Evolutionary conservation across 768 basidiomycete genomes (phyloP).

Genomic region (Pleurotus cornucopiae): DNA sequence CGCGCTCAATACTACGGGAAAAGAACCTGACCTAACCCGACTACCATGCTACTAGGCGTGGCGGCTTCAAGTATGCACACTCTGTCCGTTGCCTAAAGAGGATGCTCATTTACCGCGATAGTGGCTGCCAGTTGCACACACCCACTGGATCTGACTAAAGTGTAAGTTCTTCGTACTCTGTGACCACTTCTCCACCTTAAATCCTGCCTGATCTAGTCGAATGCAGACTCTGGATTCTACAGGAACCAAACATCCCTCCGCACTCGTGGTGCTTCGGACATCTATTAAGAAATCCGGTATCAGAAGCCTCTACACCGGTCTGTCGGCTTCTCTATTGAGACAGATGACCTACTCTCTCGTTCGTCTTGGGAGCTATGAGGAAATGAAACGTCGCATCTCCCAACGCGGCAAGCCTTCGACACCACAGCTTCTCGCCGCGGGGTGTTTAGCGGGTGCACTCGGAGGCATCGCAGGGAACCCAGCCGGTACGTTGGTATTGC

Average conservation of each 20-base stretch:
- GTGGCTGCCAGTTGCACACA: slow-evolving; percentile 83
- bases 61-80: slow-evolving; percentile 55
- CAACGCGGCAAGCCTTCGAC: slow-evolving; percentile 48
- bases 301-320: slow-evolving; percentile 73
- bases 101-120: slow-evolving; percentile 20
- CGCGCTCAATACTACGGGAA: neutral
- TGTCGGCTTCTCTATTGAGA: slow-evolving; percentile 77
- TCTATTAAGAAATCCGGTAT: slow-evolving; percentile 68
- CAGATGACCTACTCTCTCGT: slow-evolving; percentile 93
- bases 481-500: slow-evolving; percentile 43
- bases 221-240: slow-evolving; percentile 68
- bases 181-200: neutral
- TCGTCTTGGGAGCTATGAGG: slow-evolving; percentile 79
- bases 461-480: slow-evolving; percentile 88
- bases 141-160: slow-evolving; percentile 83
- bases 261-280: slow-evolving; percentile 55
- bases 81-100: slow-evolving; percentile 1
- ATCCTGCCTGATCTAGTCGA: slow-evolving; percentile 40
- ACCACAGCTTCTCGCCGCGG: slow-evolving; percentile 54
- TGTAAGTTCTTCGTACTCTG: slow-evolving; percentile 38
- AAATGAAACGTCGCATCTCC: slow-evolving; percentile 58
- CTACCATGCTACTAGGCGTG: slow-evolving; percentile 35
- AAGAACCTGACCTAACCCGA: slow-evolving; percentile 10
- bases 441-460: slow-evolving; percentile 70
- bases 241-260: slow-evolving; percentile 50